These are phyloP conservation scores for Penicillium chermesinum DNA, from an alignment of 495 filamentous ascomycete species.

Conservation along the genomic window DNA sequence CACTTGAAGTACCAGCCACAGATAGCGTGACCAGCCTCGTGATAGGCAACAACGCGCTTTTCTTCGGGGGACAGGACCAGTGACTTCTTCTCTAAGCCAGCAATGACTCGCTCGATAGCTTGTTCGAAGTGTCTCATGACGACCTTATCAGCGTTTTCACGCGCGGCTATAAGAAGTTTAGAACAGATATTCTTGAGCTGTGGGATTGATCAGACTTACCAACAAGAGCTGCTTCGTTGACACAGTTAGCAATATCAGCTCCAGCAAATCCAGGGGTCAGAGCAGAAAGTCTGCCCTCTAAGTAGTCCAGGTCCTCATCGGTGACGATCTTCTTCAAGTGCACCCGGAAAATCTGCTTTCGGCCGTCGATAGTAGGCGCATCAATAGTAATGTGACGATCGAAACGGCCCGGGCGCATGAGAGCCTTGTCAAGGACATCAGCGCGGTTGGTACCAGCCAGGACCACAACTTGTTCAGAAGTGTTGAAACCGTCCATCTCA, in stretches of 20 bases:
- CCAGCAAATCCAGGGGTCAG: conserved; percentile 94
- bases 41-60: conserved; percentile 93
- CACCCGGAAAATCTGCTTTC: conserved; percentile 92
- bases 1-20: conserved; percentile 98
- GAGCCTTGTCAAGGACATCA: conserved; percentile 88
- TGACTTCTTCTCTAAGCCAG: conserved; percentile 93
- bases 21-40: conserved; percentile 96
- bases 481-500: conserved; percentile 99
- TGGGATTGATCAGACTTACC: no score
- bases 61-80: conserved; percentile 87
- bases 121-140: conserved; percentile 90
- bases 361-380: conserved; percentile 89
- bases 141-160: conserved; percentile 68
- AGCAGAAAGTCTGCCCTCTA: conserved; percentile 81
- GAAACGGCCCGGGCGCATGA: conserved; percentile 95
- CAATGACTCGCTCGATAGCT: conserved; percentile 95
- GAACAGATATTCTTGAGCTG: neutral
- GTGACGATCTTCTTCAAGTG: conserved; percentile 91
- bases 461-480: conserved; percentile 94
- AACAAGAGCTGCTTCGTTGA: conserved; percentile 94
- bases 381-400: conserved; percentile 94
- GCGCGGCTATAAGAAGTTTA: conserved; percentile 59
- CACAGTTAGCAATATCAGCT: conserved; percentile 96
- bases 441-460: conserved; percentile 93
- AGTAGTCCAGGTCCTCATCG: conserved; percentile 76